These are phyloP conservation scores for Hymenoscyphus salicellus DNA, from an alignment of 2,329 filamentous ascomycete species.

Conservation along the genomic window DNA sequence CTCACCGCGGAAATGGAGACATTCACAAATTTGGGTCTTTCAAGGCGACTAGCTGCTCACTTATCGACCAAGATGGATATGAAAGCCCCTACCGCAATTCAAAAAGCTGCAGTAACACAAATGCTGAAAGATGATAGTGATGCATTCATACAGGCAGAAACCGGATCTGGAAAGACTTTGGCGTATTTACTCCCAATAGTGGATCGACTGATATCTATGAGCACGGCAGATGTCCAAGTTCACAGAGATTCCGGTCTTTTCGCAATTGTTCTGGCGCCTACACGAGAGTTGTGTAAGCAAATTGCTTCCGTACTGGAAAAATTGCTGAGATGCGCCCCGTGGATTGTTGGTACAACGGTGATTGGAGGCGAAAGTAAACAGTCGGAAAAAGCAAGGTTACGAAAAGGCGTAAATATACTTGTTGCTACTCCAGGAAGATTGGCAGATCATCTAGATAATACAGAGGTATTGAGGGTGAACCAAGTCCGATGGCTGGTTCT, in stretches of 20 bases:
- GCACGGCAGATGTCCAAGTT: slow-evolving; percentile 56
- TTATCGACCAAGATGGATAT: slow-evolving; percentile 81
- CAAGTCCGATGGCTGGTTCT: slow-evolving; percentile 91
- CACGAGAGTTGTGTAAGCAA: slow-evolving; percentile 90
- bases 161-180: slow-evolving; percentile 93
- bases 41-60: slow-evolving; percentile 75
- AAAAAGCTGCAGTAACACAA: slow-evolving; percentile 82
- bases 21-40: slow-evolving; percentile 83
- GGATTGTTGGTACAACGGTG: slow-evolving; percentile 87
- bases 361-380: slow-evolving; percentile 68
- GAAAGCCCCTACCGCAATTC: slow-evolving; percentile 90
- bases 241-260: slow-evolving; percentile 87
- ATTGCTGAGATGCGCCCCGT: slow-evolving; percentile 82
- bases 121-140: slow-evolving; percentile 78
- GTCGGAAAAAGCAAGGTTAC: slow-evolving; percentile 84
- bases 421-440: slow-evolving; percentile 91
- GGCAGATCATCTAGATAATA: slow-evolving; percentile 89
- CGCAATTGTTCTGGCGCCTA: slow-evolving; percentile 90
- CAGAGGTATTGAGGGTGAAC: slow-evolving; percentile 80
- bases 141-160: slow-evolving; percentile 95
- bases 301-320: slow-evolving; percentile 84
- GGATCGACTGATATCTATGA: slow-evolving; percentile 78
- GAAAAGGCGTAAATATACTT: slow-evolving; percentile 93
- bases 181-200: slow-evolving; percentile 94
- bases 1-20: slow-evolving; percentile 78